Conservation (phyloP, 768 basidiomycete genomes). For the Chlorophyllum brunneum region DNA sequence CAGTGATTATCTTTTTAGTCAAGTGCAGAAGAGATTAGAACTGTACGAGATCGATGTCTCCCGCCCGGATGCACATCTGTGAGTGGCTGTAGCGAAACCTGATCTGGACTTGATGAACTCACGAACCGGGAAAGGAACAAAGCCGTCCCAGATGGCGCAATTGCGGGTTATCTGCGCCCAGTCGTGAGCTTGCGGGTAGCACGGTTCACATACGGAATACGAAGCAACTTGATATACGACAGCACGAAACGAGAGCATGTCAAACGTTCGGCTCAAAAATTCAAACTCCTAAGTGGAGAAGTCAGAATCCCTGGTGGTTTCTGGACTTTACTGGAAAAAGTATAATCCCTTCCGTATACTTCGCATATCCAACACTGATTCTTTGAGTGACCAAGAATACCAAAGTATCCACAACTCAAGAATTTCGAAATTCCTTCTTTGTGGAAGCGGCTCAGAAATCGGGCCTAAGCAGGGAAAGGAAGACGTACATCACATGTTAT, state of each 20-base stretch:
- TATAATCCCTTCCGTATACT: background rate
- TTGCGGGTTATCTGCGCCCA: conserved; percentile 17
- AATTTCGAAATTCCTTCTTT: conserved; percentile 17
- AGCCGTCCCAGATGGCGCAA: conserved; percentile 23
- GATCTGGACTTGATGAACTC: background rate
- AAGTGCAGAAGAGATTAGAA: conserved; percentile 32
- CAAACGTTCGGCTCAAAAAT: background rate
- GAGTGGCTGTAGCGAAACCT: background rate
- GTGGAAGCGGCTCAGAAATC: conserved; percentile 4
- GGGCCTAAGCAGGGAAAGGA: conserved; percentile 9
- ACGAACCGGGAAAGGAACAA: conserved; percentile 18
- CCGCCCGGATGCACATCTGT: conserved; percentile 49
- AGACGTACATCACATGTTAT: conserved; percentile 18
- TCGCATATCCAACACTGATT: background rate
- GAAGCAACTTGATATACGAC: conserved; percentile 8
- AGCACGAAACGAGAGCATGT: conserved; percentile 13
- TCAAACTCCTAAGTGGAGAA: conserved; percentile 6
- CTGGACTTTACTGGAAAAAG: conserved; percentile 13
- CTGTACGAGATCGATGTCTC: conserved; percentile 31
- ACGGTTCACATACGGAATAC: conserved; percentile 16
- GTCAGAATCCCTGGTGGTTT: conserved; percentile 10
- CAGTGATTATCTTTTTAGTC: conserved; percentile 42
- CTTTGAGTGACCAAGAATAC: conserved; percentile 14
- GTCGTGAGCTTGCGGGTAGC: conserved; percentile 12
- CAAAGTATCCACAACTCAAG: conserved; percentile 20